Conservation (phyloP, 345 rosid species). For the Anacardium occidentale region DNA sequence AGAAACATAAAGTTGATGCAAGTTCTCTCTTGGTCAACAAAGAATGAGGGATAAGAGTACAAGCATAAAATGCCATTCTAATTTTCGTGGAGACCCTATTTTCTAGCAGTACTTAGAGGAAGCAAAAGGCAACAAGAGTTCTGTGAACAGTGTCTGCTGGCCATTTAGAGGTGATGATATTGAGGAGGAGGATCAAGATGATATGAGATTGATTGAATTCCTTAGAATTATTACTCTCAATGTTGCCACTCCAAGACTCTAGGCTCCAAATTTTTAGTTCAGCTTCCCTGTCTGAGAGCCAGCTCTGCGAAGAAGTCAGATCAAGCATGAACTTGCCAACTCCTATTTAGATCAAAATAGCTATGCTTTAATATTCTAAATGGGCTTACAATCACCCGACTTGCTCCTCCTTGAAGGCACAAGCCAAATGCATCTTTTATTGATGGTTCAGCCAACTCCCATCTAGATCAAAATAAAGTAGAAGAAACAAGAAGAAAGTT, state of each 20-base stretch:
- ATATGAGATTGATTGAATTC: not conserved
- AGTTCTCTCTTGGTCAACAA: not conserved
- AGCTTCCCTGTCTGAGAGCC: not conserved
- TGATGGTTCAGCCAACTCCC: slow-evolving; percentile 93
- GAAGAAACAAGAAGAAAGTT: not conserved
- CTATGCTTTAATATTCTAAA: too few species aligned
- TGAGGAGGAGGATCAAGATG: not conserved
- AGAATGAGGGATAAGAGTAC: not conserved
- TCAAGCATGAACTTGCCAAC: not conserved
- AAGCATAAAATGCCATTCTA: not conserved
- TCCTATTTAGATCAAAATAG: too few species aligned
- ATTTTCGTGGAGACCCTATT: not conserved
- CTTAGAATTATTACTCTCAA: not conserved
- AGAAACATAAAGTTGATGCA: not conserved
- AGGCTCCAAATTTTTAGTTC: not conserved
- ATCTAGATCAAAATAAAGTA: slow-evolving; percentile 17
- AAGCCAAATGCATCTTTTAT: slow-evolving; percentile 70
- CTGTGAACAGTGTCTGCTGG: not conserved
- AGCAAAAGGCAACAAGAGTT: too few species aligned
- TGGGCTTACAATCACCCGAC: slow-evolving; percentile 81
- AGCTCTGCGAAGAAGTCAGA: slow-evolving; percentile 1
- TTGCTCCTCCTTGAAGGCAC: slow-evolving; percentile 74
- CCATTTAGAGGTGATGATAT: not conserved
- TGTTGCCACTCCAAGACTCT: not conserved
- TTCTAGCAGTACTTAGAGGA: not conserved